Conservation (phyloP, 31 red algal species). For the Endocladia muricata region DNA sequence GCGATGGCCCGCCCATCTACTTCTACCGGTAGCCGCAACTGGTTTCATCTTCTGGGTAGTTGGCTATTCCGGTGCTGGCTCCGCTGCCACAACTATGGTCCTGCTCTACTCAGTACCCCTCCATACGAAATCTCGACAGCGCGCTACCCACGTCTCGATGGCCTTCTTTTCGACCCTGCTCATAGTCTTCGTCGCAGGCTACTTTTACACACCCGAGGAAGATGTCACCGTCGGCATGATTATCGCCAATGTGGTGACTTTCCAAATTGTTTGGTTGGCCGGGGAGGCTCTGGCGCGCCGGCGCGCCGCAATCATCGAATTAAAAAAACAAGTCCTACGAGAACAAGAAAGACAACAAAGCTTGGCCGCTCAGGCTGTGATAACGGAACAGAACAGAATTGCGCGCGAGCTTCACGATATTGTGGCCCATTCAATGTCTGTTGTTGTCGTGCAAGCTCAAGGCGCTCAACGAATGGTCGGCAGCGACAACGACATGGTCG, state of each 20-base stretch:
- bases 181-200: background rate
- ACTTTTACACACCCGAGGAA: background rate
- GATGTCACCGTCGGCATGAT: background rate
- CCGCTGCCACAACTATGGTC: no score
- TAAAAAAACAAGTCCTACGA: background rate
- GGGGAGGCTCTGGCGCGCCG: background rate
- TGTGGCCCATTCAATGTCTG: slow-evolving; percentile 1
- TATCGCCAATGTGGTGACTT: background rate
- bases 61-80: no score
- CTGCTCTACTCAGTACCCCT: background rate
- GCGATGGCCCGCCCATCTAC: no score
- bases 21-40: no score
- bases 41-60: no score
- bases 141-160: background rate
- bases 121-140: background rate
- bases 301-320: background rate
- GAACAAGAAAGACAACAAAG: background rate
- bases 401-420: slow-evolving; percentile 10
- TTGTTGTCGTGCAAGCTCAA: background rate
- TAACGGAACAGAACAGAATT: background rate
- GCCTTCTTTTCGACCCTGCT: background rate
- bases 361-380: background rate
- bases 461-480: slow-evolving; percentile 4
- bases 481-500: background rate
- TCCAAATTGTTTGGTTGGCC: background rate